Evolutionary conservation across 805 yeast species (phyloP).

Genomic region (Henningerozyma blattae): DNA sequence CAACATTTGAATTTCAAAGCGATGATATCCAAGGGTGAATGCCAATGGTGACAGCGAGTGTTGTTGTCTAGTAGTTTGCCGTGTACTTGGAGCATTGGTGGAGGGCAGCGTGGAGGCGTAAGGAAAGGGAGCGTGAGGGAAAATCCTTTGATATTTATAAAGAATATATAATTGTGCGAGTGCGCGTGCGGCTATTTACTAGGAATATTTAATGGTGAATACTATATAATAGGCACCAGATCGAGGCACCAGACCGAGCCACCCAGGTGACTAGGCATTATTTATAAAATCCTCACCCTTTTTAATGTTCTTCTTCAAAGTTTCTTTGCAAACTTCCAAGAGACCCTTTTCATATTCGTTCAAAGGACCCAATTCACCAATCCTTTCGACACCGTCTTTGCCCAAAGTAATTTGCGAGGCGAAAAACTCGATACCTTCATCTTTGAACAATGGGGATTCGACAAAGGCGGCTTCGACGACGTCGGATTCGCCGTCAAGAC

Average conservation of each 20-base stretch:
- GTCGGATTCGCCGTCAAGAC: slow-evolving; percentile 51
- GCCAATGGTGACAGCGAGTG: slow-evolving; percentile 25
- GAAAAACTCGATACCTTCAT: slow-evolving; percentile 93
- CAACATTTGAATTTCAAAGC: slow-evolving; percentile 23
- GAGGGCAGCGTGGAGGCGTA: no score
- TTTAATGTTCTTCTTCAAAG: slow-evolving; percentile 78
- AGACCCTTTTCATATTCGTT: slow-evolving; percentile 74
- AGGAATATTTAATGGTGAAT: background rate
- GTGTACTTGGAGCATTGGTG: no score
- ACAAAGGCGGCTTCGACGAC: slow-evolving; percentile 60
- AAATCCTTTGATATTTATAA: background rate
- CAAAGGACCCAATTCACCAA: slow-evolving; percentile 68
- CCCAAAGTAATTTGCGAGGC: slow-evolving; percentile 92
- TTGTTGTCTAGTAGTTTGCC: slow-evolving; percentile 18
- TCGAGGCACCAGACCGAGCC: background rate
- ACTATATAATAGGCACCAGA: background rate
- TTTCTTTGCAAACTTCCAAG: slow-evolving; percentile 74
- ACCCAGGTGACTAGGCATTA: slow-evolving; percentile 1
- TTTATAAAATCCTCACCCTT: slow-evolving; percentile 83
- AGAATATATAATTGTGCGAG: background rate
- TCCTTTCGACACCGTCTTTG: slow-evolving; percentile 72
- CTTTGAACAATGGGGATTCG: slow-evolving; percentile 70
- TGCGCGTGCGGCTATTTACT: background rate
- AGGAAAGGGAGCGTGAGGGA: no score
- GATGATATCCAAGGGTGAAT: slow-evolving; percentile 19